Evolutionary conservation across 768 basidiomycete genomes (phyloP).

Genomic region (Boletellus ananiceps): DNA sequence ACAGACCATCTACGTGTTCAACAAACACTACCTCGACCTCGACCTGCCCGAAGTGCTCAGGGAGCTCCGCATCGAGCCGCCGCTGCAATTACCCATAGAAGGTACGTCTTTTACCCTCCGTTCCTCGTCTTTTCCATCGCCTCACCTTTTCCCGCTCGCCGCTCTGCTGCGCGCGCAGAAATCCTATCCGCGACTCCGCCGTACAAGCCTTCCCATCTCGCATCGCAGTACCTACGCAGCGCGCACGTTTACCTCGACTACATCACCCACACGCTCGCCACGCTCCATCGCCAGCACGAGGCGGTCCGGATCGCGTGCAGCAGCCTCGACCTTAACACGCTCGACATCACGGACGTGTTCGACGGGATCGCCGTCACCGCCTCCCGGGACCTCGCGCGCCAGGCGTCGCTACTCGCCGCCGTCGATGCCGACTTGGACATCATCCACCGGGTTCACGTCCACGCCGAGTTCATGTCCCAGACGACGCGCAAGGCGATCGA

Average conservation of each 20-base stretch:
- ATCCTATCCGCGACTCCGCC: constrained; percentile 65
- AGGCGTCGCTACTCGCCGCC: constrained; percentile 56
- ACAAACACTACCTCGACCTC: constrained; percentile 72
- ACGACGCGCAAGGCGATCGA: constrained; percentile 67
- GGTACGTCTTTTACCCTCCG: constrained; percentile 37
- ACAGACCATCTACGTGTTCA: constrained; percentile 78
- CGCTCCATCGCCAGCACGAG: constrained; percentile 62
- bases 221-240: constrained; percentile 59
- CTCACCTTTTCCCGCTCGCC: not conserved
- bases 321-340: constrained; percentile 66
- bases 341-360: constrained; percentile 67
- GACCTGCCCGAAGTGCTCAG: constrained; percentile 61
- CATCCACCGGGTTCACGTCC: constrained; percentile 60
- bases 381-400: constrained; percentile 62
- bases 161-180: constrained; percentile 34
- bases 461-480: constrained; percentile 70
- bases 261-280: constrained; percentile 45
- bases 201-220: constrained; percentile 61
- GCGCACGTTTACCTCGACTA: constrained; percentile 63
- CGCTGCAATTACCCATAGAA: constrained; percentile 66
- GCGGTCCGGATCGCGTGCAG: constrained; percentile 70
- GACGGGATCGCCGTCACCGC: constrained; percentile 54
- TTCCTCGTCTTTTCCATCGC: not conserved
- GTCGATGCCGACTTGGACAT: constrained; percentile 71
- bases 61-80: constrained; percentile 57